Evolutionary conservation across 169 alveolate genomes (phyloP).

Genomic region (Plasmodium cynomolgi): DNA sequence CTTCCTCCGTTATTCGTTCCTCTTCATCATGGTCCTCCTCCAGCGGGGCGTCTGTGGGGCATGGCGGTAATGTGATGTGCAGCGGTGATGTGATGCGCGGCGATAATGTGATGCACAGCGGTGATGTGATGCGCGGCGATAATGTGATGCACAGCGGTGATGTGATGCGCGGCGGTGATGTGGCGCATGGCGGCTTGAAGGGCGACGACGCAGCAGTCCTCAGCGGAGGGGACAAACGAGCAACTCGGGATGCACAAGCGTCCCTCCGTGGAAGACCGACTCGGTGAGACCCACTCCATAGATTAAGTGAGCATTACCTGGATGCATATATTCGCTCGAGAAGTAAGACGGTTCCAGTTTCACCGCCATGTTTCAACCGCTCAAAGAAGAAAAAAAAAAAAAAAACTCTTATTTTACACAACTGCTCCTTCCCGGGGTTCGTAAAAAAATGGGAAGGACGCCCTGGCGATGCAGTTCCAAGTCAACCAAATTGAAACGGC

Average conservation of each 20-base stretch:
- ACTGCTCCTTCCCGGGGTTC: not conserved
- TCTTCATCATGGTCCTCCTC: not conserved
- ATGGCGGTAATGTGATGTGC: not conserved
- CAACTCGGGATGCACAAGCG: not conserved
- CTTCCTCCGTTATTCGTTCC: conserved; percentile 52
- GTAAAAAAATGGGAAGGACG: not conserved
- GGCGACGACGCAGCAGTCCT: not conserved
- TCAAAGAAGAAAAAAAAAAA: conserved; percentile 7
- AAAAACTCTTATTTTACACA: not conserved
- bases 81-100: not conserved
- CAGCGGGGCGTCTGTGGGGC: not conserved
- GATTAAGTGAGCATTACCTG: conserved; percentile 6
- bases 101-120: not conserved
- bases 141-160: no score
- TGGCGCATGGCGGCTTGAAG: not conserved
- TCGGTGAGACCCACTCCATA: not conserved
- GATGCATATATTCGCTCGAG: conserved; percentile 3
- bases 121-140: not conserved
- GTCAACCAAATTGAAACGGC: not conserved
- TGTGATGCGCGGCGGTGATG: no score
- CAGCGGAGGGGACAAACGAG: not conserved
- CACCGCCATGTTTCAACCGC: conserved; percentile 28
- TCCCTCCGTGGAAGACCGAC: not conserved
- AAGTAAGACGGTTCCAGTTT: conserved; percentile 31
- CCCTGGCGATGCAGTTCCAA: not conserved